Evolutionary conservation across 2,329 filamentous ascomycete genomes (phyloP).

Genomic region (Setomelanomma holmii): DNA sequence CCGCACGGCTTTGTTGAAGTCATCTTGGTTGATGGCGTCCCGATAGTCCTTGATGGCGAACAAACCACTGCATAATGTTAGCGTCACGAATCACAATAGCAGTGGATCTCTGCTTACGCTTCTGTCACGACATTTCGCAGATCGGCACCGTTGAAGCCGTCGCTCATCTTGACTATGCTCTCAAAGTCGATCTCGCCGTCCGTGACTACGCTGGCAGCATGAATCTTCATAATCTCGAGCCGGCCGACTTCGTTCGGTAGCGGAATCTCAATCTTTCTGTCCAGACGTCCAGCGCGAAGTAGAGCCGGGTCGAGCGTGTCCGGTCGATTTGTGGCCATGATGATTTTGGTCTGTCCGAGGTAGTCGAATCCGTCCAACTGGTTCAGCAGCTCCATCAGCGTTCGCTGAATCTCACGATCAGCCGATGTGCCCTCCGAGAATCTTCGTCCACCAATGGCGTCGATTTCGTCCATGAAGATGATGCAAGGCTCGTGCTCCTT

Average conservation of each 20-base stretch:
- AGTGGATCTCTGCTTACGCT: constrained; percentile 70
- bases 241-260: constrained; percentile 96
- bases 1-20: constrained; percentile 98
- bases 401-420: constrained; percentile 97
- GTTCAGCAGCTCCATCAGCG: constrained; percentile 97
- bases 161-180: constrained; percentile 99
- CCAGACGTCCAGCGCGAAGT: constrained; percentile 88
- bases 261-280: constrained; percentile 97
- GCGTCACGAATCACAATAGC: constrained; percentile 9
- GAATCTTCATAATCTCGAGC: constrained; percentile 97
- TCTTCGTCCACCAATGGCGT: constrained; percentile 93
- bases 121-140: constrained; percentile 97
- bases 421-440: constrained; percentile 98
- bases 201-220: constrained; percentile 81
- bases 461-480: constrained; percentile 99
- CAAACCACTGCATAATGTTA: constrained; percentile 69
- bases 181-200: constrained; percentile 98
- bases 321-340: constrained; percentile 98
- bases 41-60: constrained; percentile 99
- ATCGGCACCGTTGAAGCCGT: constrained; percentile 96
- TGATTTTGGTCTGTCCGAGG: constrained; percentile 99
- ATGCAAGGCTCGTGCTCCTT: constrained; percentile 99
- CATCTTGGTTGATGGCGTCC: constrained; percentile 95
- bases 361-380: constrained; percentile 99
- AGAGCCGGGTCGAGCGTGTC: constrained; percentile 95